These are phyloP conservation scores for Oryza punctata DNA, from an alignment of 176 grass and related monocot genomes.

Conservation along the genomic window DNA sequence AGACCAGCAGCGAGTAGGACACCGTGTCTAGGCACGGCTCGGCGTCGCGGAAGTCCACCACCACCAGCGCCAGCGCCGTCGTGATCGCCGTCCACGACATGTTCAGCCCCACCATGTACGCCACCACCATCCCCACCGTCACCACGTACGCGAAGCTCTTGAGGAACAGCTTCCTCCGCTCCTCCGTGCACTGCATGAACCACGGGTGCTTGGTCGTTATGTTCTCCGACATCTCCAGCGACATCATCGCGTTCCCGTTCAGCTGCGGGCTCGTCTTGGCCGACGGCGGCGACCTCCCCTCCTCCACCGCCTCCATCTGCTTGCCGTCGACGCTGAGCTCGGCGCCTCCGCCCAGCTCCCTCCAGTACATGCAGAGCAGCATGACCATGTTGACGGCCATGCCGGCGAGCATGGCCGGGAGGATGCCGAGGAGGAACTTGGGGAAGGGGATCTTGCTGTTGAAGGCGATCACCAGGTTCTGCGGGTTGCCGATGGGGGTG, in stretches of 20 bases:
- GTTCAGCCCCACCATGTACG: conserved; percentile 66
- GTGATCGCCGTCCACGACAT: conserved; percentile 82
- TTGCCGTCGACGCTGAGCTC: neutral
- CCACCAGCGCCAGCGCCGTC: conserved; percentile 60
- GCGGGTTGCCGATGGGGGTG: conserved; percentile 95
- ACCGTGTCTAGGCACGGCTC: conserved; percentile 63
- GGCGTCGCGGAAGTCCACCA: conserved; percentile 75
- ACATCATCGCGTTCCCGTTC: neutral
- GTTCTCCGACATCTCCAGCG: conserved; percentile 40
- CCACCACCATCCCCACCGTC: conserved; percentile 64
- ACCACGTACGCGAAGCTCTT: conserved; percentile 74
- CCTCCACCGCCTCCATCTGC: conserved; percentile 40
- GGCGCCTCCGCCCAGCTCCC: conserved; percentile 38
- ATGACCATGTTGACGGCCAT: conserved; percentile 74
- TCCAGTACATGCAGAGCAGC: conserved; percentile 81
- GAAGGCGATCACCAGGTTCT: conserved; percentile 90
- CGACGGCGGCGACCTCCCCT: conserved; percentile 31
- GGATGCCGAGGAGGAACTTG: conserved; percentile 70
- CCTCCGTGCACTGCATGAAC: conserved; percentile 65
- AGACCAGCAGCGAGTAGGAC: conserved; percentile 71
- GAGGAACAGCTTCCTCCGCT: conserved; percentile 50
- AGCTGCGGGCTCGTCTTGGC: conserved; percentile 29
- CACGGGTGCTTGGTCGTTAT: conserved; percentile 46
- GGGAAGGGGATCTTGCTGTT: conserved; percentile 83
- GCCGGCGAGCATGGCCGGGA: conserved; percentile 77